Conservation (phyloP, 2,329 filamentous ascomycete species). For the Alternaria sp. region DNA sequence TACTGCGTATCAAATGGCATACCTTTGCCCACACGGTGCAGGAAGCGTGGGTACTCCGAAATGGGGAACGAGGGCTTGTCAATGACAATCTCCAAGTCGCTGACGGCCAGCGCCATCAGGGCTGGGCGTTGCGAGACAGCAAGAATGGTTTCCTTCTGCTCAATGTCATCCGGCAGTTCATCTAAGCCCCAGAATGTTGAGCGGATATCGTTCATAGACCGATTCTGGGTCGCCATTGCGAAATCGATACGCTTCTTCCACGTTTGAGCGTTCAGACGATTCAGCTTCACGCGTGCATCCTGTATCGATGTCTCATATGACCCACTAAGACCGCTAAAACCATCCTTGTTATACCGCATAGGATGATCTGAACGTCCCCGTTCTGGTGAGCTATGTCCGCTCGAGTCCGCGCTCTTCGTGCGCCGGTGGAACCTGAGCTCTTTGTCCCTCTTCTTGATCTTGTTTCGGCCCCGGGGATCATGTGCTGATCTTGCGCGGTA, state of each 20-base stretch:
- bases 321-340: slow-evolving; percentile 73
- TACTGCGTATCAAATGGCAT: slow-evolving; percentile 94
- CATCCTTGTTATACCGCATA: slow-evolving; percentile 79
- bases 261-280: slow-evolving; percentile 82
- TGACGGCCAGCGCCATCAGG: slow-evolving; percentile 79
- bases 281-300: slow-evolving; percentile 76
- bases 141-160: slow-evolving; percentile 84
- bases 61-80: slow-evolving; percentile 94
- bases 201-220: slow-evolving; percentile 79
- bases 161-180: slow-evolving; percentile 78
- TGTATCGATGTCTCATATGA: slow-evolving; percentile 74
- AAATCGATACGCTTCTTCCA: slow-evolving; percentile 92
- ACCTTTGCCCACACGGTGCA: slow-evolving; percentile 92
- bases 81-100: slow-evolving; percentile 81
- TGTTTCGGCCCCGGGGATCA: slow-evolving; percentile 48
- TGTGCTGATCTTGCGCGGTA: slow-evolving; percentile 60
- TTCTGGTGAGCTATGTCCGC: slow-evolving; percentile 33
- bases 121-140: slow-evolving; percentile 84
- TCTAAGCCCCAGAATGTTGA: slow-evolving; percentile 82
- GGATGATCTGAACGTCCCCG: slow-evolving; percentile 51
- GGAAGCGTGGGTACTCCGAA: slow-evolving; percentile 78
- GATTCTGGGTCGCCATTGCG: slow-evolving; percentile 71
- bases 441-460: slow-evolving; percentile 40
- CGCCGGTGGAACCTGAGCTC: slow-evolving; percentile 44
- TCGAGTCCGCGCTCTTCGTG: slow-evolving; percentile 48